Conservation (phyloP, 2,329 filamentous ascomycete species). For the Pezicula radicicola region DNA sequence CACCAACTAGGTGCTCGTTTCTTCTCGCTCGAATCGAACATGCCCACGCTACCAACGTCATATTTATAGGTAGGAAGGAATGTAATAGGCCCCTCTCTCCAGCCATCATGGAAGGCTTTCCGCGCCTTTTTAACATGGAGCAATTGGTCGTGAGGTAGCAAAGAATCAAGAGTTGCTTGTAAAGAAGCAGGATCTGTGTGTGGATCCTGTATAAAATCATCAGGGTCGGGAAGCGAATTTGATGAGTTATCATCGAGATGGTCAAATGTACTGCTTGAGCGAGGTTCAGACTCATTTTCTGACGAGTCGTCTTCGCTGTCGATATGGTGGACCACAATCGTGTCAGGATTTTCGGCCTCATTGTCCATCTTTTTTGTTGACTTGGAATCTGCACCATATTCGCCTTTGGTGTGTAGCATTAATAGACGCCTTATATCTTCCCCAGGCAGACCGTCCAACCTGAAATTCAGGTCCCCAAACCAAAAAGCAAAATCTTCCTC, state of each 20-base stretch:
- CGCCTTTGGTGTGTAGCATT: constrained; percentile 75
- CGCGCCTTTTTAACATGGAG: constrained; percentile 66
- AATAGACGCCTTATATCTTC: constrained; percentile 86
- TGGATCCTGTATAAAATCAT: constrained; percentile 65
- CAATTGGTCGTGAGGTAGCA: constrained; percentile 89
- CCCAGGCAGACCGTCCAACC: constrained; percentile 82
- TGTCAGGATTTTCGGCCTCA: constrained; percentile 40
- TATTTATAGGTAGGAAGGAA: constrained; percentile 98
- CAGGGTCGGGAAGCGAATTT: constrained; percentile 52
- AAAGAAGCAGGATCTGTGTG: constrained; percentile 80
- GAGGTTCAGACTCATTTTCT: constrained; percentile 26
- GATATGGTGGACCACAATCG: constrained; percentile 40
- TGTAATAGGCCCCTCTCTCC: constrained; percentile 82
- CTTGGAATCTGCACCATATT: constrained; percentile 60
- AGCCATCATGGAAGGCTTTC: constrained; percentile 88
- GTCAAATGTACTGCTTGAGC: constrained; percentile 23
- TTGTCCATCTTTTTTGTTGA: constrained; percentile 26
- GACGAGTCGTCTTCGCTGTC: constrained; percentile 45
- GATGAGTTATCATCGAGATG: constrained; percentile 33
- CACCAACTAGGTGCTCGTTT: constrained; percentile 93
- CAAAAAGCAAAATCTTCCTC: constrained; percentile 94
- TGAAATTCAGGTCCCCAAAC: constrained; percentile 95
- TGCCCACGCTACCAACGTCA: constrained; percentile 85
- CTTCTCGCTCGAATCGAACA: constrained; percentile 96
- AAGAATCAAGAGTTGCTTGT: constrained; percentile 81